Evolutionary conservation across 306 rosid species (phyloP), one percentile per base, ranked within the genome.

Genomic region (Dryas alaskensis): DNA sequence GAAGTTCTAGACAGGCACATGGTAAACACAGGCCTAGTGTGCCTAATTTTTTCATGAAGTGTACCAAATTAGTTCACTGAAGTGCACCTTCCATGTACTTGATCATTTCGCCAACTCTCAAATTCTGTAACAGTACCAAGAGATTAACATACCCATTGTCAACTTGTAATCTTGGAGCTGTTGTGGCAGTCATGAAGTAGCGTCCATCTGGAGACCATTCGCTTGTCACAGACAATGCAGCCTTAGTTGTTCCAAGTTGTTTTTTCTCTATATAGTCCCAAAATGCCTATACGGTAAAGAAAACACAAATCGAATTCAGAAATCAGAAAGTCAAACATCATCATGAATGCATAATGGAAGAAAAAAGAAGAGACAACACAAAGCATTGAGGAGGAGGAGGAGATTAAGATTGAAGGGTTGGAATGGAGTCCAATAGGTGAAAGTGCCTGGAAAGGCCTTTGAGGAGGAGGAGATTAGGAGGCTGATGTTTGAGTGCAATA

Each of bases 171-270:
- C 98, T 89, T 42, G 98, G 98, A 71, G 98, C 97, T 12, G 98
- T 93, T 55, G 98, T 91, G 22, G 97, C 97, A 46, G 98, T 93
- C 98, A 93, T 89, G 88, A 93, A 91, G 83, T 89, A 93, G 78
- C 87, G 73, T 60, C 98, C 98, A 84, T 91, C 92, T 1, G 98
- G 87, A 70, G 98, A 93, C 97, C 98, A 93, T 81, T 93, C 98
- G 73, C 97, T 89, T 27, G 97, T 84, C 76, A 93, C 97, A 46
- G 98, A 93, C 85, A 91, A 89, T 78, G 91, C 98, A 47, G 96
- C 96, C 84, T 75, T 89, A 3, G 92, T 91, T 79, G 87, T 14
- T 71, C 72, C 87, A 73, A 93, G 86, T 81, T 88, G 96, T 67
- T 88, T 88, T 81, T 69, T 85, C 76, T 87, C 97, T 19, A 12